Base-by-base conservation (phyloP, 179 eudicot species). In the Spergularia azorica region DNA sequence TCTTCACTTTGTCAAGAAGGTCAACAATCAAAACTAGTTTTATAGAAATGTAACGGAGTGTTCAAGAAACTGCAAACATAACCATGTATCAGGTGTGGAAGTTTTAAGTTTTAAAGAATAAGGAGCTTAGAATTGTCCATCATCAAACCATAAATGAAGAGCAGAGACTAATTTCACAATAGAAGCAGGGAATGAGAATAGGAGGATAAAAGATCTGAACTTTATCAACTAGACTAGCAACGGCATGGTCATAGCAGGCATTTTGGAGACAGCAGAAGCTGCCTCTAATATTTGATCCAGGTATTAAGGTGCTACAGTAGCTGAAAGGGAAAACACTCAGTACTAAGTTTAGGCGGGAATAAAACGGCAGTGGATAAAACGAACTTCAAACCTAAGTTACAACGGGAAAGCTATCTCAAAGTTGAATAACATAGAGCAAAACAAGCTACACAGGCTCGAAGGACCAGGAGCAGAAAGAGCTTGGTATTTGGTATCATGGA, bases 401-500 rank as follows among this genome's bases (percentile, higher is more conserved):
- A 82, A 76, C 41, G 72, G 78, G 52, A 64, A 77, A 41, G 65
- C 15, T 52, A 48, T 12, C 56, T 74, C 43, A 48, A 62, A 68
- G 83, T 55, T 51, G 74, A 76, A 66, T 75, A 84, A 77, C 73
- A 77, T 39, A 43, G 61, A 60, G 71, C 39, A 78, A 75, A 26
- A 68, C 65, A 52, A 73, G 56, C 83, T 89, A 82, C 86, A 80
- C 60, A 86, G 89, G 95, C 86, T 89, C 89, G 73, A 77, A 83
- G 92, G 88, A 91, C 78, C 80, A 83, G 81, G 81, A 81, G 60
- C 71, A 77, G 20, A 81, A 79, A 85, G 71, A 89, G 87, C 92
- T 86, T 87, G 92, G 93, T 86, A 81, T 75, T 86, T 79, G 88
- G 94, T 81, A 80, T 69, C 87, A 65, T 74, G 93, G 96, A 85